Conservation (phyloP, 2,329 filamentous ascomycete species). For the Bipolaris sorokiniana region DNA sequence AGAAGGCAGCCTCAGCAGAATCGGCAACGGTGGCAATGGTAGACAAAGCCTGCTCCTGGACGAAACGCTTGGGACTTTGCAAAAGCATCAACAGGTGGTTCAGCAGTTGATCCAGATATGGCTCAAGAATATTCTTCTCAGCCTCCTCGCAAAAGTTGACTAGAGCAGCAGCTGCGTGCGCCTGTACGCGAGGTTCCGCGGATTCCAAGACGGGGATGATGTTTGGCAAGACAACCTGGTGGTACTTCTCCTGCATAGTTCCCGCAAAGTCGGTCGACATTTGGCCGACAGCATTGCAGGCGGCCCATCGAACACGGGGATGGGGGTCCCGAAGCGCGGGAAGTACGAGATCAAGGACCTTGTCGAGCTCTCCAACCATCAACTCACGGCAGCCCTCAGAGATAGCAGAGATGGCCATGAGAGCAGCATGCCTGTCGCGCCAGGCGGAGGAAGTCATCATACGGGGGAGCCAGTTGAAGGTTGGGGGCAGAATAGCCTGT, state of each 20-base stretch:
- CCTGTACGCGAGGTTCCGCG: slow-evolving; percentile 90
- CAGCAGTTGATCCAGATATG: slow-evolving; percentile 88
- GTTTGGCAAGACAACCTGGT: slow-evolving; percentile 82
- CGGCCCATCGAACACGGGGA: slow-evolving; percentile 93
- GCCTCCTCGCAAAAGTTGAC: slow-evolving; percentile 99
- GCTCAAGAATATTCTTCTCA: slow-evolving; percentile 87
- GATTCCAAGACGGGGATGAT: slow-evolving; percentile 93
- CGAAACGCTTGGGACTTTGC: slow-evolving; percentile 90
- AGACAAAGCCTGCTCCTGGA: slow-evolving; percentile 95
- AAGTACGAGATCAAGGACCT: slow-evolving; percentile 93
- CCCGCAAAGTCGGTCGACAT: slow-evolving; percentile 99
- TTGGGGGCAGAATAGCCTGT: slow-evolving; percentile 87
- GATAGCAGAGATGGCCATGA: slow-evolving; percentile 99
- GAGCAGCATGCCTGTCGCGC: slow-evolving; percentile 92
- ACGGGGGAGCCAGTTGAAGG: slow-evolving; percentile 93
- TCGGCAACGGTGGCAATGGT: slow-evolving; percentile 99
- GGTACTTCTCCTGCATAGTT: slow-evolving; percentile 96
- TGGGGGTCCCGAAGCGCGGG: slow-evolving; percentile 89
- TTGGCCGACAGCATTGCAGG: slow-evolving; percentile 97
- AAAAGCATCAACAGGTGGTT: slow-evolving; percentile 85
- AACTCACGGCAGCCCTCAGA: slow-evolving; percentile 95
- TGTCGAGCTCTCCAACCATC: slow-evolving; percentile 93
- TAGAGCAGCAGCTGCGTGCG: slow-evolving; percentile 93
- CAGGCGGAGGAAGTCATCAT: slow-evolving; percentile 97
- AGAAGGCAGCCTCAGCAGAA: slow-evolving; percentile 92